Percentiles rank a stretch among this genome's conserved stretches.
These are phyloP conservation scores for Gaultheria prostrata DNA, from an alignment of 148 eudicot genomes.

Conservation along the genomic window DNA sequence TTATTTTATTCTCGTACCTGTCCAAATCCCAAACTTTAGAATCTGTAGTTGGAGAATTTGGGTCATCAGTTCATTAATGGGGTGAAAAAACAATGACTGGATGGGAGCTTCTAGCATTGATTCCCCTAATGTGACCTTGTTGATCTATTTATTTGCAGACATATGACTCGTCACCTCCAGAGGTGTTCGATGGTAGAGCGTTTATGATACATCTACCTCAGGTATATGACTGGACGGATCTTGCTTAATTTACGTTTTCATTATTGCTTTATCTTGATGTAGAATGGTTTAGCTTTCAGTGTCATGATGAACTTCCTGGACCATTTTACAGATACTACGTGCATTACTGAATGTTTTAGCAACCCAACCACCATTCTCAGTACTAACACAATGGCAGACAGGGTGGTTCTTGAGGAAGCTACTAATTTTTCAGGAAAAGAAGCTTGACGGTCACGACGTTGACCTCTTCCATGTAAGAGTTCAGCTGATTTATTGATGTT, in stretches of 20 bases:
- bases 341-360: slow-evolving; percentile 39
- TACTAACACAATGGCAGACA: slow-evolving; percentile 40
- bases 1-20: background rate
- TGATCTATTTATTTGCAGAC: slow-evolving; percentile 27
- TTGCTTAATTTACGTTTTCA: background rate
- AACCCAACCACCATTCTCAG: slow-evolving; percentile 33
- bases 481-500: slow-evolving; percentile 25
- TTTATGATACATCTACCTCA: slow-evolving; percentile 37
- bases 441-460: slow-evolving; percentile 39
- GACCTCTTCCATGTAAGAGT: slow-evolving; percentile 38
- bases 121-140: slow-evolving; percentile 5
- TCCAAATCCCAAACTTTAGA: background rate
- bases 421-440: slow-evolving; percentile 34
- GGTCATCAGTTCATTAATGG: background rate
- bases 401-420: slow-evolving; percentile 53
- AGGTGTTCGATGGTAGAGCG: slow-evolving; percentile 20
- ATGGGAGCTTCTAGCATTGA: background rate
- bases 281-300: background rate
- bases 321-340: slow-evolving; percentile 39
- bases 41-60: slow-evolving; percentile 6
- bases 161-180: slow-evolving; percentile 21
- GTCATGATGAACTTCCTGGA: slow-evolving; percentile 13
- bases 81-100: background rate
- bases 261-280: background rate
- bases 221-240: slow-evolving; percentile 26